A percentile compares a stretch with the other conserved stretches of the same genome.
Evolutionary conservation across 2,329 filamentous ascomycete genomes (phyloP).

Genomic region (Atkinsonella texensis): DNA sequence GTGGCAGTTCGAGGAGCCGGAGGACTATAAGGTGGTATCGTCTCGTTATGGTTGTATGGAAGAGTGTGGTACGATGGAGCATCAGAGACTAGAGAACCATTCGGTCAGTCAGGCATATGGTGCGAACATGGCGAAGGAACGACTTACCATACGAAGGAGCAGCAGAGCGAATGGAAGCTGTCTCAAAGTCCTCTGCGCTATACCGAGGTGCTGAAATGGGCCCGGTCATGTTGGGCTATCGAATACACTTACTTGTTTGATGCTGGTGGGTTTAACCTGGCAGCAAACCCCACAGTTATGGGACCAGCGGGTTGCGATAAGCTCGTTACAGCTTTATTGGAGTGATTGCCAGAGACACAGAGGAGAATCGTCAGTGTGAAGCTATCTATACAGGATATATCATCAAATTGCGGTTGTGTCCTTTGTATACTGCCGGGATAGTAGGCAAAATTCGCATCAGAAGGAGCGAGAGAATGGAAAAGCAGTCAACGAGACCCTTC

Average conservation of each 20-base stretch:
- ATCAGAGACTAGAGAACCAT: conserved; percentile 39
- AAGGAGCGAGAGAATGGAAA: not conserved
- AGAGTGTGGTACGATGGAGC: conserved; percentile 52
- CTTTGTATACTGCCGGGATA: not conserved
- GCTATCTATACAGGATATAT: too few species aligned
- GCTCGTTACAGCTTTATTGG: not conserved
- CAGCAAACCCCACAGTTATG: too few species aligned
- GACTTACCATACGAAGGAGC: conserved; percentile 56
- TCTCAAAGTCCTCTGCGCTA: conserved; percentile 48
- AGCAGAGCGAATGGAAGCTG: conserved; percentile 52
- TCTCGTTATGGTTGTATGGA: conserved; percentile 31
- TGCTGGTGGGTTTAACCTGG: too few species aligned
- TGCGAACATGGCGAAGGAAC: not conserved
- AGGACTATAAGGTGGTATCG: conserved; percentile 39
- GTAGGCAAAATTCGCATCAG: not conserved
- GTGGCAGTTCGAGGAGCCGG: conserved; percentile 2
- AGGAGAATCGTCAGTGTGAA: too few species aligned
- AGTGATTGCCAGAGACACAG: too few species aligned
- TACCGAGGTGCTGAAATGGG: conserved; percentile 21
- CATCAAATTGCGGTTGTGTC: not conserved
- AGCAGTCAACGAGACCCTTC: not conserved
- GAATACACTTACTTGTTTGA: not conserved
- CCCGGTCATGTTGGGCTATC: conserved; percentile 19
- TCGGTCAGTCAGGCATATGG: not conserved
- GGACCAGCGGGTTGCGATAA: not conserved